Percentiles rank a stretch among this genome's conserved stretches.
Conservation (phyloP, 805 yeast genomes). For the Kazachstania africana region DNA sequence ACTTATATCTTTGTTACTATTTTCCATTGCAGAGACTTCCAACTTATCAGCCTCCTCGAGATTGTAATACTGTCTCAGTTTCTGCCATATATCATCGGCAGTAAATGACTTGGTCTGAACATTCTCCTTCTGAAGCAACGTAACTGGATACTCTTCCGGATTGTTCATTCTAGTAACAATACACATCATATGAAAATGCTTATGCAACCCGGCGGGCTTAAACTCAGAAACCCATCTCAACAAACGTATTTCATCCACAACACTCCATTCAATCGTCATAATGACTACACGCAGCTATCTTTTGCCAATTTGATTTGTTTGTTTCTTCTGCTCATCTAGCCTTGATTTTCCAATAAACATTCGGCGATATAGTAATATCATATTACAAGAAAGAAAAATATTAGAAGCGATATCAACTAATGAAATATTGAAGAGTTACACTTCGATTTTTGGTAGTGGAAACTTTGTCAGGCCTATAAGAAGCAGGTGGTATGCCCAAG, state of each 20-base stretch:
- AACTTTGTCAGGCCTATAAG: too few relatives aligned
- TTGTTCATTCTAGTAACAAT: slow-evolving; percentile 26
- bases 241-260: slow-evolving; percentile 50
- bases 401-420: too few relatives aligned
- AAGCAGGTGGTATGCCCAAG: slow-evolving; percentile 59
- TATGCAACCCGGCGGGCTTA: slow-evolving; percentile 54
- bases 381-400: too few relatives aligned
- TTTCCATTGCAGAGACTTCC: slow-evolving; percentile 28
- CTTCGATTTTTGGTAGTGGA: too few relatives aligned
- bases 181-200: slow-evolving; percentile 32
- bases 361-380: too few relatives aligned
- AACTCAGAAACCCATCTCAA: slow-evolving; percentile 49
- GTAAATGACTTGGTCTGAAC: slow-evolving; percentile 24
- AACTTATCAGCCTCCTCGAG: slow-evolving; percentile 45
- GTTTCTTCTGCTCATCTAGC: too few relatives aligned
- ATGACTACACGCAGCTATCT: too few relatives aligned
- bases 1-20: not conserved
- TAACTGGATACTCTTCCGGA: slow-evolving; percentile 32
- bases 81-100: slow-evolving; percentile 45
- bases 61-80: slow-evolving; percentile 42
- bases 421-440: too few relatives aligned
- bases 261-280: slow-evolving; percentile 36
- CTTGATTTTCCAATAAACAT: not conserved
- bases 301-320: too few relatives aligned
- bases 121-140: slow-evolving; percentile 19